Conservation (phyloP, 2,329 filamentous ascomycete genomes). For the Cytospora mali region DNA sequence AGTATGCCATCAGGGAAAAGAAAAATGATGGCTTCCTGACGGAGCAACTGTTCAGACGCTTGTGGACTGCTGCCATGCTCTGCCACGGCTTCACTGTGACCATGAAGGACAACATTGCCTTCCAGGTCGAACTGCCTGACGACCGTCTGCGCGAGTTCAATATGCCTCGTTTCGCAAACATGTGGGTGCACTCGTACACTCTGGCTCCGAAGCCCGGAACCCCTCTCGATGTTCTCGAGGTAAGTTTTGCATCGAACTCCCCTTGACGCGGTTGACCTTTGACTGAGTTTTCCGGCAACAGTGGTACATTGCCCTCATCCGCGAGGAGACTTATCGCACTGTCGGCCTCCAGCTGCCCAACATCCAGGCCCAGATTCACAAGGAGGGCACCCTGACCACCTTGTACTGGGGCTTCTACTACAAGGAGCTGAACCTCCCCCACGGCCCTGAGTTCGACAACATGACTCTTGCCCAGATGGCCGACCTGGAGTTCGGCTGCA, state of each 20-base stretch:
- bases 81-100: slow-evolving; percentile 63
- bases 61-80: slow-evolving; percentile 54
- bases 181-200: slow-evolving; percentile 57
- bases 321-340: slow-evolving; percentile 51
- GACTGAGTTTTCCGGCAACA: slow-evolving; percentile 33
- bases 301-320: slow-evolving; percentile 61
- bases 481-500: slow-evolving; percentile 48
- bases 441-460: slow-evolving; percentile 47
- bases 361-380: slow-evolving; percentile 45
- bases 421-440: slow-evolving; percentile 48
- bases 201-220: slow-evolving; percentile 52
- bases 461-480: slow-evolving; percentile 53
- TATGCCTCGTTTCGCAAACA: slow-evolving; percentile 50
- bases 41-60: slow-evolving; percentile 54
- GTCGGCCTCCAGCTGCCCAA: slow-evolving; percentile 44
- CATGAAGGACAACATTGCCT: slow-evolving; percentile 64
- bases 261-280: neutral
- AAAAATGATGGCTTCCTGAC: slow-evolving; percentile 51
- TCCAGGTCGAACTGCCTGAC: slow-evolving; percentile 42
- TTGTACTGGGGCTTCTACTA: slow-evolving; percentile 58
- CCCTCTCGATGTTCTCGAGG: slow-evolving; percentile 58
- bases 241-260: slow-evolving; percentile 34
- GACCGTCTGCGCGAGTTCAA: slow-evolving; percentile 44
- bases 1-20: slow-evolving; percentile 43
- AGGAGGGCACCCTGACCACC: slow-evolving; percentile 39